Evolutionary conservation across 768 basidiomycete species (phyloP), one percentile per base, ranked within the genome.

Genomic region (Tylopilus balloui): DNA sequence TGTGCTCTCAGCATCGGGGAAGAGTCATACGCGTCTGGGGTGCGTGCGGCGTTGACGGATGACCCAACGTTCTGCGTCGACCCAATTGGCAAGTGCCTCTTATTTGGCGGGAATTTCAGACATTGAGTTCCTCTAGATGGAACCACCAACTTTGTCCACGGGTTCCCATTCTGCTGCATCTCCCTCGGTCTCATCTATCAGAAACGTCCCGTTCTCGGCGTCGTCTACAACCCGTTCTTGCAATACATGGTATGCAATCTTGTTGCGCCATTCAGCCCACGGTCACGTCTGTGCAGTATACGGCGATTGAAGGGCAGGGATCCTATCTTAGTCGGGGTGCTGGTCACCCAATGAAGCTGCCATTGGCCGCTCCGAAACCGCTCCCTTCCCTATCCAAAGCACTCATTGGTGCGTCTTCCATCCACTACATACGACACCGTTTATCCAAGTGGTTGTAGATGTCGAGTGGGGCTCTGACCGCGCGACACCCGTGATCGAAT

Each of bases 1-100:
- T 13, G 27, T 23, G 27, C 17, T 50, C 20, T 24, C 53, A 92
- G 90, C 64, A 89, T 97, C 50, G 93, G 94, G 45, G 95, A 99
- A 66, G 95, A 97, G 71, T 88, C 88, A 3, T 92, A 88, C 60
- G 82, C 89, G 8, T 81, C 85, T 3, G 89, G 89, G 12, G 65
- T 74, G 44, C 76, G 81, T 37, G 71, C 76, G 14, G 74, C 80
- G 11, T 68, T 95, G 55, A 91, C 89, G 6, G 88, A 95, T 54
- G 82, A 82, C 31, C 92, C 94, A 6, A 98, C 95, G 0, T 99
- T 89, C 70, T 96, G 95, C 60, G 88, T 94, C 29, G 94, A 96
- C 68, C 94, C 94, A 27, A 95, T 95, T 51, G 92, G 88, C 84
- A 53, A 51, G 74, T 53, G 29, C 40, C 13, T 24, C 13, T 15